These are phyloP conservation scores for Canariomyces notabilis DNA, from an alignment of 2,329 filamentous ascomycete species.

Conservation along the genomic window DNA sequence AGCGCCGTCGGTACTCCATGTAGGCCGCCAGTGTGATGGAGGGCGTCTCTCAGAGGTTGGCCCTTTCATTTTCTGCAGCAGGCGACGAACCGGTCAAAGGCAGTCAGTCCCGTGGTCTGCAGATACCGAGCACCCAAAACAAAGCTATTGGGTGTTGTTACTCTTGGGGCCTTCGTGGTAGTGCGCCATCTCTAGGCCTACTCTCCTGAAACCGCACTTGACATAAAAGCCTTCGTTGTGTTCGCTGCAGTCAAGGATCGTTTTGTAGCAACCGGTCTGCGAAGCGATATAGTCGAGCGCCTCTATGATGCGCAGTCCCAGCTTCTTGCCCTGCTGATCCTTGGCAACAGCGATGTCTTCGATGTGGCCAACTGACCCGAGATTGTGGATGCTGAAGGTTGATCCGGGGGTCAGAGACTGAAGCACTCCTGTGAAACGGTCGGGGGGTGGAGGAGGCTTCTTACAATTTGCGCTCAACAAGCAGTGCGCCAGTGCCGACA, in stretches of 20 bases:
- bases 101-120: constrained; percentile 4
- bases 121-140: background rate
- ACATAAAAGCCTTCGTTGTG: constrained; percentile 96
- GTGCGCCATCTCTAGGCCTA: constrained; percentile 94
- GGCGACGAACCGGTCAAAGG: background rate
- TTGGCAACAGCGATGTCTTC: constrained; percentile 95
- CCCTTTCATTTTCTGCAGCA: constrained; percentile 3
- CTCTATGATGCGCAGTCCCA: constrained; percentile 88
- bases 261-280: constrained; percentile 93
- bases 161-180: constrained; percentile 66
- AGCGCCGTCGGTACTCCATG: background rate
- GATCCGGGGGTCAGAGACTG: constrained; percentile 1
- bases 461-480: constrained; percentile 92
- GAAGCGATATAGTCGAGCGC: constrained; percentile 84
- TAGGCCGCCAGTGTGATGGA: background rate
- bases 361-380: constrained; percentile 87
- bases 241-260: constrained; percentile 93
- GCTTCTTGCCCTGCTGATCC: constrained; percentile 95
- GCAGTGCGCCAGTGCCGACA: constrained; percentile 84
- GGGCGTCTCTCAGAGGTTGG: constrained; percentile 17
- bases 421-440: background rate
- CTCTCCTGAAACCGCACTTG: constrained; percentile 92
- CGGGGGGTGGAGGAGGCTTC: constrained; percentile 29
- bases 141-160: constrained; percentile 33
- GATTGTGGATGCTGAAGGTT: constrained; percentile 62